Evolutionary conservation across 1,139 yeast species (phyloP).

Genomic region (Candida sp.): DNA sequence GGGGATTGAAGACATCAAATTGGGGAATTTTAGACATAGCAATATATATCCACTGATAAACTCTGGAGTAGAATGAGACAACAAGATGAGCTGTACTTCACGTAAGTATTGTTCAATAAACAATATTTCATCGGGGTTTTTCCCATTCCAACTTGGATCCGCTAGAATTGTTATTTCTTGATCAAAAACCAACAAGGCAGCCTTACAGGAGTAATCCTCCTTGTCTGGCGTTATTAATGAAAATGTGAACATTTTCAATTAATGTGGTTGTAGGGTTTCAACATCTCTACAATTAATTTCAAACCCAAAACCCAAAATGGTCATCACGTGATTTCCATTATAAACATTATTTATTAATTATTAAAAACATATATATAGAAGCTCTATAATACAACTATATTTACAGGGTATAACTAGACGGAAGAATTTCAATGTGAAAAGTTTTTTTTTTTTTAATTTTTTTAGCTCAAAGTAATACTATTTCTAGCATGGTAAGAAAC

Average conservation of each 20-base stretch:
- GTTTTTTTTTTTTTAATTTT: too few relatives aligned
- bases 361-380: neutral
- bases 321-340: neutral
- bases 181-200: conserved; percentile 43
- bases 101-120: conserved; percentile 44
- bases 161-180: conserved; percentile 51
- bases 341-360: neutral
- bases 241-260: conserved; percentile 35
- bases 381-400: neutral
- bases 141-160: conserved; percentile 75
- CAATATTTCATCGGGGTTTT: conserved; percentile 29
- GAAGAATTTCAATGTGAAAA: neutral
- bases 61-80: conserved; percentile 84
- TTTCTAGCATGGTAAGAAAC: conserved; percentile 43
- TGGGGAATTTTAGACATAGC: conserved; percentile 60
- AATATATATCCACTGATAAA: conserved; percentile 80
- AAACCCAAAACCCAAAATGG: neutral
- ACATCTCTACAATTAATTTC: too few relatives aligned
- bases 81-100: conserved; percentile 61
- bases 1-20: conserved; percentile 60
- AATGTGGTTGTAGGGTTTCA: neutral
- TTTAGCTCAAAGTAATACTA: conserved; percentile 22
- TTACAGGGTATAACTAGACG: neutral
- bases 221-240: conserved; percentile 32
- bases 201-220: conserved; percentile 33